These are phyloP conservation scores for Dissophora globulifera DNA, from an alignment of 192 early-diverging fungal genomes.

Conservation along the genomic window DNA sequence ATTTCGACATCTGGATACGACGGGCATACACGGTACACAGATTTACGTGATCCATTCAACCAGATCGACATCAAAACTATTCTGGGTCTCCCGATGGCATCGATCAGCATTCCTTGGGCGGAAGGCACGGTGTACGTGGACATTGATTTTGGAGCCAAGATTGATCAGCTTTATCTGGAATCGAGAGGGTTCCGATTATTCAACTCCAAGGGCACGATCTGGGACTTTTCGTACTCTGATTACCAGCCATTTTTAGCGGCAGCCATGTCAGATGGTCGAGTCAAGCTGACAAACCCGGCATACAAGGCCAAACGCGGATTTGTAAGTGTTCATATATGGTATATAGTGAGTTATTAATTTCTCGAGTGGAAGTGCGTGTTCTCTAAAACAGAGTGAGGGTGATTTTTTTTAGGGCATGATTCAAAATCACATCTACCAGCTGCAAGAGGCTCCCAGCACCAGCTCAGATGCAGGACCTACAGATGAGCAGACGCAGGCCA, in stretches of 20 bases:
- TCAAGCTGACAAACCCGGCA: constrained; percentile 32
- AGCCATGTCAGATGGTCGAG: constrained; percentile 38
- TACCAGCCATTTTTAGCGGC: constrained; percentile 37
- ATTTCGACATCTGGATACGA: constrained; percentile 39
- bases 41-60: constrained; percentile 13
- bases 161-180: constrained; percentile 42
- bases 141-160: constrained; percentile 31
- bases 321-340: constrained; percentile 25
- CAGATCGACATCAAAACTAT: constrained; percentile 37
- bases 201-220: constrained; percentile 35
- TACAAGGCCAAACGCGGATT: constrained; percentile 44
- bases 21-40: constrained; percentile 36
- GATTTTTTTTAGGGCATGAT: constrained; percentile 28
- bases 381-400: too few relatives aligned
- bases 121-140: constrained; percentile 33
- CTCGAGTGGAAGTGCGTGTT: too few relatives aligned
- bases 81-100: constrained; percentile 21
- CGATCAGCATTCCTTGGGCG: constrained; percentile 29
- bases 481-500: background rate
- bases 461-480: background rate
- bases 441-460: constrained; percentile 1
- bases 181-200: constrained; percentile 28
- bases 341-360: too few relatives aligned
- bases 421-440: constrained; percentile 36
- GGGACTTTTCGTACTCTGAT: constrained; percentile 45